Base-by-base conservation (phyloP, 192 early-diverging fungal genomes). In the Piromyces sp. region DNA sequence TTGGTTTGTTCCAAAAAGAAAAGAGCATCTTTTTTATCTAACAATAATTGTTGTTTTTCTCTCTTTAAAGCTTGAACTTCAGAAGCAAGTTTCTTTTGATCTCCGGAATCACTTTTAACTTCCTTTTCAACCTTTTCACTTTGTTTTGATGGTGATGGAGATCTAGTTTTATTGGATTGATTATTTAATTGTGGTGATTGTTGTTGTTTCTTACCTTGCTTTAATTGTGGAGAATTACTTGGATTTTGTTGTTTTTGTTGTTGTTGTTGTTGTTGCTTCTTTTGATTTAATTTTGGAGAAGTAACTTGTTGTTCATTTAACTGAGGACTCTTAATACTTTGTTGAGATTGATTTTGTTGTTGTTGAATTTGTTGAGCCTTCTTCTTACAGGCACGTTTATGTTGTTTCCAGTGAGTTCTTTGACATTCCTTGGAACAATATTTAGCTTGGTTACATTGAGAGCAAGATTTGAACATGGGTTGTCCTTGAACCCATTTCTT, bases 381-480 rank as follows among this genome's bases (percentile, higher is more conserved):
- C 33, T 30, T 79, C 19, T 58, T 79, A 37, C 81, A 81, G 30
- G 79, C 19, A 40, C 30, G 40, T n/a, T 81, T 81, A 29, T 81
- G 81, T 30, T 42, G 81, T 30, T 81, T 81, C 81, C 81, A 81
- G 26, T 58, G 33, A 28, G 33, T 13, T 37, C 13, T 81, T 37
- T 81, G 81, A 30, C 81, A 81, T 81, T 81, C 81, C 14, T 81
- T 81, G 0, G 81, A 81, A 79, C 81, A 81, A n/a, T 81, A 31
- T 40, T 31, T 37, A 19, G 40, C 79, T 79, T 79, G 81, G 79
- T 29, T 29, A 79, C 81, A 81, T 79, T 30, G 30, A 30, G 81
- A 40, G n/a, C 81, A 81, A n/a, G 51, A 68, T n/a, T 68, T 68
- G 11, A 68, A 68, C 6, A 11, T n/a, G 9, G 51, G 51, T n/a